A percentile compares a stretch with the other conserved stretches of the same genome.
phyloP scores from a whole-genome alignment of 2,329 filamentous ascomycete species.

The Pezicula radicicola region DNA sequence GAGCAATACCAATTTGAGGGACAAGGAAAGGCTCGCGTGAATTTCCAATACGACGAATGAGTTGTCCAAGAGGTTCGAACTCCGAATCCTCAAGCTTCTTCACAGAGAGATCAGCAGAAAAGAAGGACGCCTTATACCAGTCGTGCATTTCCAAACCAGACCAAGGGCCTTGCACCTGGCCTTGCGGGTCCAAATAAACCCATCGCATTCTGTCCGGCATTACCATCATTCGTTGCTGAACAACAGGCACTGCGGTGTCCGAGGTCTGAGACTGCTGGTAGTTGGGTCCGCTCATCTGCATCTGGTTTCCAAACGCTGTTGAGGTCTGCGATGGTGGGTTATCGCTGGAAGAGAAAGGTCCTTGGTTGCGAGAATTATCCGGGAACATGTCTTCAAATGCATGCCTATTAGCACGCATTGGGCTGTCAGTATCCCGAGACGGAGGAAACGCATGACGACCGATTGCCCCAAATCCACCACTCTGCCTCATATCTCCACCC shows the following conservation, averaged over 20 bases:
- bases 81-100: slow-evolving; percentile 93
- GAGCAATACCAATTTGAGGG: slow-evolving; percentile 91
- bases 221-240: slow-evolving; percentile 85
- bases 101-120: slow-evolving; percentile 89
- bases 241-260: slow-evolving; percentile 58
- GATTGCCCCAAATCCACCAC: slow-evolving; percentile 63
- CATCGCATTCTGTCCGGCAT: slow-evolving; percentile 99
- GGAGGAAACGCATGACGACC: slow-evolving; percentile 58
- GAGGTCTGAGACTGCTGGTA: slow-evolving; percentile 29
- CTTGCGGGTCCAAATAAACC: slow-evolving; percentile 96
- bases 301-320: slow-evolving; percentile 19
- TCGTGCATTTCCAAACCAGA: slow-evolving; percentile 99
- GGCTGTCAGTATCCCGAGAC: slow-evolving; percentile 56
- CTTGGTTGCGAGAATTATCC: slow-evolving; percentile 19
- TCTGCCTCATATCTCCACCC: slow-evolving; percentile 56
- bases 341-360: slow-evolving; percentile 23
- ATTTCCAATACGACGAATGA: slow-evolving; percentile 94
- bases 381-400: slow-evolving; percentile 49
- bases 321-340: slow-evolving; percentile 17
- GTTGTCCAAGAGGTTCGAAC: slow-evolving; percentile 90
- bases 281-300: slow-evolving; percentile 15
- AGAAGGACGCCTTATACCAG: slow-evolving; percentile 99
- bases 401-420: slow-evolving; percentile 51
- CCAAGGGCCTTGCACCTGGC: slow-evolving; percentile 88
- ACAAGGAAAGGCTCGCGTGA: slow-evolving; percentile 96